These are phyloP conservation scores for Candida freyschussii DNA, from an alignment of 1,139 yeast species.

Conservation along the genomic window DNA sequence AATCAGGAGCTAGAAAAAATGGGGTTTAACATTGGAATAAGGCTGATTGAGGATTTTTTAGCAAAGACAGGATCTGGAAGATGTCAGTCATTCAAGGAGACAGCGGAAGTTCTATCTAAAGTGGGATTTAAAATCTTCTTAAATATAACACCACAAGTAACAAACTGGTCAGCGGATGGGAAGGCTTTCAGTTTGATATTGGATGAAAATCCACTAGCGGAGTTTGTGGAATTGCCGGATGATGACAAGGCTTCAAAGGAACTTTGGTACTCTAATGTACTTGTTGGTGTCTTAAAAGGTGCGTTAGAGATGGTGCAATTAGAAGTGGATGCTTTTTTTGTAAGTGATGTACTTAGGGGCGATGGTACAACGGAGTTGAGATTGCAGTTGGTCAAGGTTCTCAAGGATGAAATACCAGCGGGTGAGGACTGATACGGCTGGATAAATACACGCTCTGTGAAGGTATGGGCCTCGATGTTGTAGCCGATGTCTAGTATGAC, in stretches of 20 bases:
- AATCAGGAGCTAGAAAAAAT: conserved; percentile 80
- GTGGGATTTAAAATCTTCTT: conserved; percentile 88
- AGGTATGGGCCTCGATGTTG: too few species aligned
- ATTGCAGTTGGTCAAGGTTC: conserved; percentile 62
- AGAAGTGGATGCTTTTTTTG: conserved; percentile 79
- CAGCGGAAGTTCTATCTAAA: conserved; percentile 81
- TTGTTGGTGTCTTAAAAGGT: conserved; percentile 88
- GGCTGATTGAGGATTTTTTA: conserved; percentile 88
- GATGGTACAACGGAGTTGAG: conserved; percentile 77
- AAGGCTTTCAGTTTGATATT: conserved; percentile 70
- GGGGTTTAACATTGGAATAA: conserved; percentile 93
- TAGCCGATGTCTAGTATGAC: too few species aligned
- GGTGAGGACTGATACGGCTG: conserved; percentile 90
- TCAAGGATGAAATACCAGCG: conserved; percentile 94
- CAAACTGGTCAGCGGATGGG: conserved; percentile 74
- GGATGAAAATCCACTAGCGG: conserved; percentile 87
- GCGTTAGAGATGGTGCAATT: conserved; percentile 95
- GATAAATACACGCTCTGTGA: too few species aligned
- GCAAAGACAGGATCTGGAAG: conserved; percentile 83
- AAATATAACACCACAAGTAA: conserved; percentile 71
- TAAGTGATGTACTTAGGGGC: conserved; percentile 78
- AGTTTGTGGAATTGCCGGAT: conserved; percentile 88
- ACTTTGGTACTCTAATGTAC: conserved; percentile 87
- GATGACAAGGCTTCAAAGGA: conserved; percentile 66
- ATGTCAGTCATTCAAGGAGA: conserved; percentile 75